These are phyloP conservation scores for Candida nanaspora DNA, from an alignment of 805 yeast species.

Conservation along the genomic window DNA sequence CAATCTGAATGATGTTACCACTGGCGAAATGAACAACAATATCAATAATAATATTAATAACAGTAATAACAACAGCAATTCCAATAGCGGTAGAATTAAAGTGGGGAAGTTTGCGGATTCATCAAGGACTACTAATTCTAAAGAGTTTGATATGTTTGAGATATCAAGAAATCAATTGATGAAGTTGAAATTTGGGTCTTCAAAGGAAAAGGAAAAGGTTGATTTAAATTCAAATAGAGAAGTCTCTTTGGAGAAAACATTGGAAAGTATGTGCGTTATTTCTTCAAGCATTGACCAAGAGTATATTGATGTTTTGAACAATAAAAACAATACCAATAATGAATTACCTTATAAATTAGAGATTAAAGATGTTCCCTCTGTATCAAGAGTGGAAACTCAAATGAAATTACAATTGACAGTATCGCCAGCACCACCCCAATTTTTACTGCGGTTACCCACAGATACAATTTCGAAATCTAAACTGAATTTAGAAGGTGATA, in stretches of 20 bases:
- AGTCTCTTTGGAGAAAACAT: not conserved
- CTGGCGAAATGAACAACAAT: not conserved
- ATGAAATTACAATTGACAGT: constrained; percentile 66
- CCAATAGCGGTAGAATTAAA: not conserved
- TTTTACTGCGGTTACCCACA: constrained; percentile 71
- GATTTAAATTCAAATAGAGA: not conserved
- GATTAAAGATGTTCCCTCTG: constrained; percentile 62
- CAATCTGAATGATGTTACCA: too few species aligned
- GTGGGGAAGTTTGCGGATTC: not conserved
- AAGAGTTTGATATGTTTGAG: constrained; percentile 30
- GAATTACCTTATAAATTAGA: constrained; percentile 41
- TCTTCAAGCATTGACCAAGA: constrained; percentile 17
- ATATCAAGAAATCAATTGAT: constrained; percentile 41
- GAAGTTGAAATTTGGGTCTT: constrained; percentile 50
- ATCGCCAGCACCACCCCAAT: constrained; percentile 71
- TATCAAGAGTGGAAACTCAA: constrained; percentile 93
- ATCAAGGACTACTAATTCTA: constrained; percentile 2
- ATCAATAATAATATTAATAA: not conserved
- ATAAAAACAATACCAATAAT: constrained; percentile 5
- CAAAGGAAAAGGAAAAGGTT: constrained; percentile 2
- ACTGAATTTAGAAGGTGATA: constrained; percentile 50
- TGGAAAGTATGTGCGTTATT: not conserved
- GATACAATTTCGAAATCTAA: constrained; percentile 86
- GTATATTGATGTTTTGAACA: constrained; percentile 15
- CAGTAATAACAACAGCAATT: not conserved